These are phyloP conservation scores for Aureobasidium sp. DNA, from an alignment of 2,329 filamentous ascomycete genomes.

Conservation along the genomic window DNA sequence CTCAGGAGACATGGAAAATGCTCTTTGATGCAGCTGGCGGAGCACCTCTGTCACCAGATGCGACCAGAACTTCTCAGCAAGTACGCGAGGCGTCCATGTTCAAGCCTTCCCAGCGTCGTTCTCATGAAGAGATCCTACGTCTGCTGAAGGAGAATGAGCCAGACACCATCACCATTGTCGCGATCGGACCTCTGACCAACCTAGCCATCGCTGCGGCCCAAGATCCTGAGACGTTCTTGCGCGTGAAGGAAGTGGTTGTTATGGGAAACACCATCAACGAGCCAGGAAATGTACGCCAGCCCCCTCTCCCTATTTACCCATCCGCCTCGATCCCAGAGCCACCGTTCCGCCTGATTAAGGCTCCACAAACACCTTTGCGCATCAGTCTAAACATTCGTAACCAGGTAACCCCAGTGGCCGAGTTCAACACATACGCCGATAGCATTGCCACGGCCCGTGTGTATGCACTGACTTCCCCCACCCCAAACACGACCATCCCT, in stretches of 20 bases:
- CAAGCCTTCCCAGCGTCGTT: constrained; percentile 63
- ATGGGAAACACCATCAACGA: constrained; percentile 85
- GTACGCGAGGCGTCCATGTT: constrained; percentile 48
- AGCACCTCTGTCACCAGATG: constrained; percentile 16
- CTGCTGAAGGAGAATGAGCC: constrained; percentile 73
- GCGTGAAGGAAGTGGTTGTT: constrained; percentile 82
- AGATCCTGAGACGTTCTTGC: constrained; percentile 83
- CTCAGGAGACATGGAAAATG: constrained; percentile 41
- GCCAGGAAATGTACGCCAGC: constrained; percentile 60
- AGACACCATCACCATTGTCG: constrained; percentile 82
- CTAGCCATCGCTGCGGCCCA: constrained; percentile 79
- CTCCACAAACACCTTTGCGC: constrained; percentile 30
- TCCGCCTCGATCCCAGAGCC: constrained; percentile 24
- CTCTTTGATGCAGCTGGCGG: constrained; percentile 35
- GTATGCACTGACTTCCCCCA: constrained; percentile 45
- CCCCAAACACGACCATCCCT: constrained; percentile 74
- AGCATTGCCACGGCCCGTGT: constrained; percentile 42
- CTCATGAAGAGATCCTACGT: constrained; percentile 84
- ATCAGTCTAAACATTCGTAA: constrained; percentile 25
- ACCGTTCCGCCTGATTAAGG: constrained; percentile 33
- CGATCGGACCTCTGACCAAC: constrained; percentile 89
- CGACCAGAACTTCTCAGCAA: constrained; percentile 28
- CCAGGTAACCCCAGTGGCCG: constrained; percentile 66
- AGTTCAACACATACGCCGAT: constrained; percentile 96
- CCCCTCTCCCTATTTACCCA: constrained; percentile 23